Evolutionary conservation across 1,139 yeast species (phyloP), one percentile per base, ranked within the genome.

Genomic region (Suhomyces terraborum): DNA sequence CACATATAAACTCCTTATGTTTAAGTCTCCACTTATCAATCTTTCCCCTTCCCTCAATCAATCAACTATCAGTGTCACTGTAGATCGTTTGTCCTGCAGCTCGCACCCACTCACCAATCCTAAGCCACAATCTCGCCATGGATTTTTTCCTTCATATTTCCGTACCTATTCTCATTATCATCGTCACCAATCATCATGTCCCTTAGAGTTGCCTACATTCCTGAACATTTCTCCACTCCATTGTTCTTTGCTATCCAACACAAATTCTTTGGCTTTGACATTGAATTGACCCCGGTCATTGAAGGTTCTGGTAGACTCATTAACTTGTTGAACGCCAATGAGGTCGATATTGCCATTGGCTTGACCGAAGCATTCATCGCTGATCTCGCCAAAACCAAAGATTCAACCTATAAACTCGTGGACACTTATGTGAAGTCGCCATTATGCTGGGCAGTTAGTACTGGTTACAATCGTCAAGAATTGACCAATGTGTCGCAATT

Each of bases 151-250:
- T 14, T 12, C 29, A 17, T n/a, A n/a, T n/a, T n/a, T n/a, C n/a
- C n/a, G n/a, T n/a, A n/a, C n/a, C n/a, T n/a, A n/a, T n/a, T n/a
- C n/a, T n/a, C n/a, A n/a, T n/a, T n/a, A n/a, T 10, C 19, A 3
- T 4, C 22, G 5, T 13, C 13, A 12, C 14, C 28, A 19, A n/a
- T 13, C 27, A 9, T 20, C 26, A 42, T 42, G 45, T 35, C 45
- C 33, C 55, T 79, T 30, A 79, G 68, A 57, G 85, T 89, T 17
- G 97, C 96, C 5, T 86, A 80, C 62, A 82, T 89, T 38, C 96
- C 96, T 2, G 97, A 89, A 62, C 97, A 89, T 59, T 89, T 88
- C 58, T 81, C 93, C 32, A 85, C 96, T 0, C 97, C 97, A 2
- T 67, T 89, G 49, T 80, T 82, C 50, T 79, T 88, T 54, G 95